These are phyloP conservation scores for Macrolepiota dolichaula DNA, from an alignment of 768 basidiomycete genomes.

Conservation along the genomic window DNA sequence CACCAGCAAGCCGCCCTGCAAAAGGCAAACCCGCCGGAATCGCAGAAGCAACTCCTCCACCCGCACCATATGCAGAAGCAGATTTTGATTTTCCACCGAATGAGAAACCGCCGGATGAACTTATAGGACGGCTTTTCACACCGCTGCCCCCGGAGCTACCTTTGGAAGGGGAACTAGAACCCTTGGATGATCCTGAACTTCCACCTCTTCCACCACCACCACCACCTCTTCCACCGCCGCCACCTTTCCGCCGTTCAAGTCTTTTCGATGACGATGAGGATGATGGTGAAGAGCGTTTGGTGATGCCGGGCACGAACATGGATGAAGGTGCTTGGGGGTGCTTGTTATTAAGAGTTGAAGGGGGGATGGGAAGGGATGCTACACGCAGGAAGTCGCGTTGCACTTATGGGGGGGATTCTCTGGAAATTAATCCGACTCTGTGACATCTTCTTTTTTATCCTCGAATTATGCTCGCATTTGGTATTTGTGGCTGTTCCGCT, in stretches of 20 bases:
- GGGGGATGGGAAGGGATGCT: not conserved
- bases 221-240: conserved; percentile 7
- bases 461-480: too few species aligned
- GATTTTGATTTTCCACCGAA: not conserved
- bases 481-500: too few species aligned
- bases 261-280: not conserved
- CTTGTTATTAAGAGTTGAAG: too few species aligned
- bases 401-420: not conserved
- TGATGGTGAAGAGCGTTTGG: not conserved
- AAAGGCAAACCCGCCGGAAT: conserved; percentile 41
- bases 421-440: too few species aligned
- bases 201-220: not conserved
- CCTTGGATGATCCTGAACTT: not conserved
- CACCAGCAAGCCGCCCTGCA: conserved; percentile 44
- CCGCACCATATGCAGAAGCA: conserved; percentile 6
- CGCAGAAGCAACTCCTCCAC: conserved; percentile 21
- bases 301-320: conserved; percentile 5
- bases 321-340: too few species aligned
- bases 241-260: conserved; percentile 12
- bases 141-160: not conserved
- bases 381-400: not conserved
- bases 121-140: not conserved
- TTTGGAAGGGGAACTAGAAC: too few species aligned
- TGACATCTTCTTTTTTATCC: too few species aligned
- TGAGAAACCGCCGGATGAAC: not conserved